Base-by-base conservation (phyloP, 768 basidiomycete species). In the Leccinum obscurum region DNA sequence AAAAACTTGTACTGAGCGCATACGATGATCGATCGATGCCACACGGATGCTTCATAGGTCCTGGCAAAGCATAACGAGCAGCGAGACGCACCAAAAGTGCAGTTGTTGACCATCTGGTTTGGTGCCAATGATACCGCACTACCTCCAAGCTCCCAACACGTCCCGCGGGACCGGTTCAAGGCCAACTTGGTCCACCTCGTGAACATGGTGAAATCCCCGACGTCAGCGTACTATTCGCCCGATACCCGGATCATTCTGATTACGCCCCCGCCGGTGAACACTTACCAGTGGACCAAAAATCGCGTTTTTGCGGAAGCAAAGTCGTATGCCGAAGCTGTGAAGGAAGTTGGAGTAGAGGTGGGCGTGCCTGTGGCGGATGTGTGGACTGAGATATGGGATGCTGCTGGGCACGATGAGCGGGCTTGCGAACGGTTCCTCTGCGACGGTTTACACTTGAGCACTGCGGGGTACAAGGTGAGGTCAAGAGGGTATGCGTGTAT, bases 51-150 rank as follows among this genome's bases (percentile, higher is more conserved):
- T 56, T 0, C 14, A 3, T 65, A 92, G 88, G 78, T 84, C 60
- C 77, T 93, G 56, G 84, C 86, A 14, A 83, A 79, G 59, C 78
- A 75, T 64, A 66, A 78, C 8, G 80, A 81, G 59, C 80, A 77
- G 56, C 66, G 71, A 20, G 74, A 80, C 55, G 77, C 78, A 41
- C 87, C 89, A 10, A 83, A 80, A 48, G 80, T 94, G 37, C 84
- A 83, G 46, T 72, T 95, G n/a, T 78, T 95, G 60, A 85, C 85
- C 6, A 85, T 96, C 68, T 97, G 93, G 93, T 91, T 92, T 61
- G 94, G 94, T 52, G 87, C 88, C 17, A 98, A 98, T 75, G 95
- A 98, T 70, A 84, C 95, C 4, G 85, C 83, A 63, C 77, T 90
- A 54, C 72, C 76, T 34, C 83, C 83, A 0, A 86, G 82, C n/a